Conservation (phyloP, 495 filamentous ascomycete genomes). For the Penicillium paxilli region DNA sequence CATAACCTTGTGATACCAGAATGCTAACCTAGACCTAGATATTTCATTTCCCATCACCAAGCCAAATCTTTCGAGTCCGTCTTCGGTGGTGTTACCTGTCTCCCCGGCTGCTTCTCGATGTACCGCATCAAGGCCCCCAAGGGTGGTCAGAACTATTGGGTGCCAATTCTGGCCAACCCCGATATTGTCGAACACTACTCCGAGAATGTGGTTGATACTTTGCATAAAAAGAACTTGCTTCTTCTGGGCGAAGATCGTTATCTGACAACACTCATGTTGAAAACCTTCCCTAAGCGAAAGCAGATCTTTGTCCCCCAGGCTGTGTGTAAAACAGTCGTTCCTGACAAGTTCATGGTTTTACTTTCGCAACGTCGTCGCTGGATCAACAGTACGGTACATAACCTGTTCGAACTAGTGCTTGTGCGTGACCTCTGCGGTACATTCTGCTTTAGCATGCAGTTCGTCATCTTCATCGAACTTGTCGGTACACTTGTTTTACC, state of each 20-base stretch:
- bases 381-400: conserved; percentile 99
- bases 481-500: conserved; percentile 93
- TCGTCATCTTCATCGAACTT: conserved; percentile 94
- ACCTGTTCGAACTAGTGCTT: conserved; percentile 94
- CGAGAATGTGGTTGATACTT: conserved; percentile 97
- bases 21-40: conserved; percentile 36
- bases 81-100: conserved; percentile 98
- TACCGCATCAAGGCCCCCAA: conserved; percentile 99
- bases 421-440: conserved; percentile 97
- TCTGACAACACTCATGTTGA: conserved; percentile 93
- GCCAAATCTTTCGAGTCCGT: conserved; percentile 97
- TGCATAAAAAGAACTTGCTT: conserved; percentile 97
- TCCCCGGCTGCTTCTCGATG: conserved; percentile 99
- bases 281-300: conserved; percentile 98
- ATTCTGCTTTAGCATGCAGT: conserved; percentile 99
- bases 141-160: conserved; percentile 98
- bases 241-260: conserved; percentile 97
- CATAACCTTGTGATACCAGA: neutral
- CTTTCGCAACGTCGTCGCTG: conserved; percentile 93
- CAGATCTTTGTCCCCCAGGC: conserved; percentile 98
- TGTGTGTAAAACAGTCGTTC: conserved; percentile 97
- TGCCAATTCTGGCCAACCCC: conserved; percentile 96
- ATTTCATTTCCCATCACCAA: conserved; percentile 97
- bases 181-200: conserved; percentile 99
- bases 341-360: conserved; percentile 88